A percentile compares a stretch with the other conserved stretches of the same genome.
phyloP scores from a whole-genome alignment of 257 asterid genomes.

The Solanum piurae region DNA sequence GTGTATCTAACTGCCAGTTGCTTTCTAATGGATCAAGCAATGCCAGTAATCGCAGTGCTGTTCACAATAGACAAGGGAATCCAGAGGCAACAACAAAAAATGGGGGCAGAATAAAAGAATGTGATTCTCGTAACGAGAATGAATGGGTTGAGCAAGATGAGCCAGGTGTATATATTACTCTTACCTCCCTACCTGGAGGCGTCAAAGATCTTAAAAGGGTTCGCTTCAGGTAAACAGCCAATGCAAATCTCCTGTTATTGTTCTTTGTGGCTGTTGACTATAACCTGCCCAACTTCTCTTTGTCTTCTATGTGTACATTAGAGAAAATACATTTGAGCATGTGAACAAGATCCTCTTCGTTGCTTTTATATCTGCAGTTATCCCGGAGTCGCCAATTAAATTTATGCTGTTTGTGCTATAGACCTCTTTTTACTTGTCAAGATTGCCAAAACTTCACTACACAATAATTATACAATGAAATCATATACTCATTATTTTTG shows the following conservation, averaged over 20 bases:
- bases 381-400: not conserved
- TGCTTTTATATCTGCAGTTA: not conserved
- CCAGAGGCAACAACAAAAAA: constrained; percentile 44
- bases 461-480: not conserved
- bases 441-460: not conserved
- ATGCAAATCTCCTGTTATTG: not conserved
- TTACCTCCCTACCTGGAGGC: constrained; percentile 89
- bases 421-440: not conserved
- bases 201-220: constrained; percentile 87
- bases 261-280: not conserved
- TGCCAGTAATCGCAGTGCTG: constrained; percentile 39
- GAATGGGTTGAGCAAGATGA: constrained; percentile 99
- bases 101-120: constrained; percentile 57
- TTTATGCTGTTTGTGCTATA: not conserved
- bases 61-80: constrained; percentile 35
- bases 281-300: not conserved
- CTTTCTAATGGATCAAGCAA: constrained; percentile 51
- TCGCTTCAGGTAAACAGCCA: constrained; percentile 73
- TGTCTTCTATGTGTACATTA: not conserved
- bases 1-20: constrained; percentile 37
- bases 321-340: not conserved
- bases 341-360: not conserved
- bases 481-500: not conserved
- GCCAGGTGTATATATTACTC: constrained; percentile 94
- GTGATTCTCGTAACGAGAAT: constrained; percentile 56